Evolutionary conservation across 1,139 yeast species (phyloP).

Genomic region (Geotrichum aggregatum): DNA sequence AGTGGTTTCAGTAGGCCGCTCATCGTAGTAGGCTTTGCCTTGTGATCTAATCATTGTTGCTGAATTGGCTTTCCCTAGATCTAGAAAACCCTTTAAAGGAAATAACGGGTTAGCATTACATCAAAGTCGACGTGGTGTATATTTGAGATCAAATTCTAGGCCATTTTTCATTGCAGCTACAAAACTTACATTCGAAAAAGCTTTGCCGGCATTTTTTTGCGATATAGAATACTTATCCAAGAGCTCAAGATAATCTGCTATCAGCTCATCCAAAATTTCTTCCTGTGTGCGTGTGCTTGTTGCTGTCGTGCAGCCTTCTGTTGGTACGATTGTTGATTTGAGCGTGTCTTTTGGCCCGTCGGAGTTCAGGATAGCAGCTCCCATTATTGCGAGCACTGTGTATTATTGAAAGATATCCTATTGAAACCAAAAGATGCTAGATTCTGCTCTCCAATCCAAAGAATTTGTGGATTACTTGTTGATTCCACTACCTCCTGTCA

Average conservation of each 20-base stretch:
- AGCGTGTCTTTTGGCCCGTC: neutral
- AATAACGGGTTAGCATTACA: neutral
- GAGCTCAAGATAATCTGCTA: slow-evolving; percentile 8
- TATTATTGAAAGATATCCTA: no score
- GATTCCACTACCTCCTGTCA: slow-evolving; percentile 7
- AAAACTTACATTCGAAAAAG: slow-evolving; percentile 13
- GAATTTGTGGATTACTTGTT: neutral
- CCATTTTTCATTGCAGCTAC: neutral
- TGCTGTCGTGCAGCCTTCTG: neutral
- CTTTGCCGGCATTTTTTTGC: slow-evolving; percentile 8
- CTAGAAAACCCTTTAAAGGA: slow-evolving; percentile 12
- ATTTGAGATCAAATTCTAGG: neutral
- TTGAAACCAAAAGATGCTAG: neutral
- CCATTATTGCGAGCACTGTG: no score
- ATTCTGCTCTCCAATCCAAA: neutral
- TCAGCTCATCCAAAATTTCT: slow-evolving; percentile 10
- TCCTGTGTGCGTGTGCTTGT: neutral
- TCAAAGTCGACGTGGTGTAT: neutral
- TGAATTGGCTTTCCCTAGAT: slow-evolving; percentile 18
- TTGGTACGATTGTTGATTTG: neutral
- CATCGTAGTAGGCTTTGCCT: slow-evolving; percentile 9
- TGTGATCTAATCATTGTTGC: slow-evolving; percentile 10
- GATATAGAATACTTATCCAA: slow-evolving; percentile 13
- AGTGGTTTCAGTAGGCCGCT: slow-evolving; percentile 17
- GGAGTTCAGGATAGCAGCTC: neutral